Evolutionary conservation across 2,329 filamentous ascomycete species (phyloP).

Genomic region (Penicillium sp.): DNA sequence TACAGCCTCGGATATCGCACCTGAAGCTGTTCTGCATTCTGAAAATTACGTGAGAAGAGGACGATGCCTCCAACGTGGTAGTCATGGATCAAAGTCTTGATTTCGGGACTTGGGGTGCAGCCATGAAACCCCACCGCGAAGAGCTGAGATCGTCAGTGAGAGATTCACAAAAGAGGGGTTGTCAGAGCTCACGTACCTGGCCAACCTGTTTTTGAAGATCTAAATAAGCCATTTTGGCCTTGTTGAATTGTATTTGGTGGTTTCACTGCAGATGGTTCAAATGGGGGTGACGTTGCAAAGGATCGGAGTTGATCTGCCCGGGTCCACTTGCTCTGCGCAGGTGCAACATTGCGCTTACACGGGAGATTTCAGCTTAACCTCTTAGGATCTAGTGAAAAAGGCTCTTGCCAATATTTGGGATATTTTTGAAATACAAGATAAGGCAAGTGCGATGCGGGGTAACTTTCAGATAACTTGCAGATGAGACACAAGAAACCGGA

Average conservation of each 20-base stretch:
- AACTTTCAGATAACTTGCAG: neutral
- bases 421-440: neutral
- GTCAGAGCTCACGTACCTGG: conserved; percentile 20
- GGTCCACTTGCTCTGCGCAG: neutral
- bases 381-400: neutral
- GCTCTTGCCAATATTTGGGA: neutral
- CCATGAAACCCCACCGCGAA: conserved; percentile 41
- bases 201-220: conserved; percentile 28
- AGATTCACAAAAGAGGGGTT: neutral
- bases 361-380: neutral
- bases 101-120: conserved; percentile 32
- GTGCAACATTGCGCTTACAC: neutral
- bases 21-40: conserved; percentile 33
- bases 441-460: neutral
- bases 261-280: neutral
- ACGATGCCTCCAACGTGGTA: conserved; percentile 38
- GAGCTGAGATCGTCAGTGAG: conserved; percentile 24
- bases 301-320: conserved; percentile 1
- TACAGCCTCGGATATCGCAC: conserved; percentile 8
- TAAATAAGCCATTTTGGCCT: conserved; percentile 13
- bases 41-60: conserved; percentile 38
- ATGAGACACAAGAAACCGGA: neutral
- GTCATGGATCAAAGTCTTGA: conserved; percentile 37
- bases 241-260: neutral
- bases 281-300: conserved; percentile 1